Evolutionary conservation across 2,329 filamentous ascomycete species (phyloP), one percentile per base, ranked within the genome.

Genomic region (Venturia carpophila): DNA sequence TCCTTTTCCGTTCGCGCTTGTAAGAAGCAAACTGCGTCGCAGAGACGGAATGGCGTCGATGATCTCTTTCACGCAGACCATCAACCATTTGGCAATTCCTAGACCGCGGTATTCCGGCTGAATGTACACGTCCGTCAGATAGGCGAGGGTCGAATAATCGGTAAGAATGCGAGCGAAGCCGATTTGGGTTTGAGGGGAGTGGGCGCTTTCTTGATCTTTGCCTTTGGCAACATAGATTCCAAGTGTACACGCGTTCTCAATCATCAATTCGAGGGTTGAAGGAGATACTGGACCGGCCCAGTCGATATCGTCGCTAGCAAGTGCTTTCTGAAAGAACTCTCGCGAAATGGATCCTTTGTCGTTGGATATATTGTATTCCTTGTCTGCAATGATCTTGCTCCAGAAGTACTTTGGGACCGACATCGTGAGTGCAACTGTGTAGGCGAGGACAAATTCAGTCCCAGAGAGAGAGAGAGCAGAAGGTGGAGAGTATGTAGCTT

Each of bases 71-170:
- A 88, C 74, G 69, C 83, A 85, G 5, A 77, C 73, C 72, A 89
- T 82, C 71, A 90, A 75, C 85, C 86, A 90, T 55, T 77, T 81
- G 3, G 84, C 88, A 1, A 91, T 77, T 0, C 88, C 87, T 11
- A 79, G 77, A 5, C 83, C 80, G 71, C 87, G 86, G 69, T 85
- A 83, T 47, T 81, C 79, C 0, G 82, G 78, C 2, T 84, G 72
- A 27, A 90, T 78, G 72, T 87, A 90, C 24, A 90, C 84, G 70
- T 90, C 88, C 34, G 87, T 87, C 47, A 88, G 75, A 69, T 89
- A 91, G 42, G 83, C 86, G 69, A 90, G 84, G 0, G 87, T 88
- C 60, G 85, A 80, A 70, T 83, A 82, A 74, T 91, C 89, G 10
- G 88, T 91, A 63, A 91, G 77, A n/a, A 89, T 73, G 42, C 88